phyloP scores from a whole-genome alignment of 257 asterid species.

The Linderniella brevidens region DNA sequence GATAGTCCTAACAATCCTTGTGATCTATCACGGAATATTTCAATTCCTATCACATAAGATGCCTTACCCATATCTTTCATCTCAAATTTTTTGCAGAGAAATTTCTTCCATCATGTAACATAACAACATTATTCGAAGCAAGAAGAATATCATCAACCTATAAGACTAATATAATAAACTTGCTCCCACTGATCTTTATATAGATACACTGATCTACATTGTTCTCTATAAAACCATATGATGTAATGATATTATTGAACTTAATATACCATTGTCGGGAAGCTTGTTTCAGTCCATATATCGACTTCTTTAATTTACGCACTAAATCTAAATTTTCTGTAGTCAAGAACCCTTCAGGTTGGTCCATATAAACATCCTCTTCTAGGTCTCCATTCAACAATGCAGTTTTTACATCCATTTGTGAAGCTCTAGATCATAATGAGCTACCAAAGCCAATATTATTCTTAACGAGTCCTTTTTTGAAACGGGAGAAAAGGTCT shows the following conservation, averaged over 20 bases:
- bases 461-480: neutral
- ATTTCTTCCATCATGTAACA: neutral
- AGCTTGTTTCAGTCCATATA: neutral
- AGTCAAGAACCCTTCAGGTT: neutral
- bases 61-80: neutral
- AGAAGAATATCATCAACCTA: neutral
- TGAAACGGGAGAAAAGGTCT: neutral
- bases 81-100: neutral
- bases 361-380: neutral
- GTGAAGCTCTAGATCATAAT: neutral
- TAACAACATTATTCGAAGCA: neutral
- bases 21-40: conserved; percentile 2
- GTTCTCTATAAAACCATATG: neutral
- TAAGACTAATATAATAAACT: neutral
- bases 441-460: neutral
- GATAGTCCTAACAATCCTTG: neutral
- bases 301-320: neutral
- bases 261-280: neutral
- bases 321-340: neutral
- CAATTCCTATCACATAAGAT: neutral
- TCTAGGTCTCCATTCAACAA: neutral
- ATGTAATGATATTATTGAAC: neutral
- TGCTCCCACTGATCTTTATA: neutral
- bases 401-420: neutral
- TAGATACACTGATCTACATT: neutral